Evolutionary conservation across 768 basidiomycete genomes (phyloP).

Genomic region (Agaricus blazei): DNA sequence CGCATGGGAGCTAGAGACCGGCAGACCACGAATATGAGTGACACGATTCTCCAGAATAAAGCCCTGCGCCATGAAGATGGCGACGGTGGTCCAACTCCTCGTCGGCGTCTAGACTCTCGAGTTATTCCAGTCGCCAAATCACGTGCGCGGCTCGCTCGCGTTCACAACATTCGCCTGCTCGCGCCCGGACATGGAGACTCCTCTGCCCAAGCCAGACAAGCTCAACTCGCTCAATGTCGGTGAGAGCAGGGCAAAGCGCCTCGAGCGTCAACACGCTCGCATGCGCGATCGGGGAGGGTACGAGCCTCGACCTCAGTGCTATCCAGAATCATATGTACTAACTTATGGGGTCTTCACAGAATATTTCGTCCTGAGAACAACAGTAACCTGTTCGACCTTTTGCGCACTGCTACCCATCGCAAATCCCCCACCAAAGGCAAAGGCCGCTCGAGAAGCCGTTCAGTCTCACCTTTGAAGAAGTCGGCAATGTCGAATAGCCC

Average conservation of each 20-base stretch:
- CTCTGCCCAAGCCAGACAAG: not conserved
- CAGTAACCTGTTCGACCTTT: slow-evolving; percentile 47
- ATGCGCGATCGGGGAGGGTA: slow-evolving; percentile 68
- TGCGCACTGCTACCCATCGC: slow-evolving; percentile 18
- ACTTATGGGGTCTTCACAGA: slow-evolving; percentile 21
- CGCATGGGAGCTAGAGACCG: slow-evolving; percentile 39
- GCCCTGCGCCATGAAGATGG: slow-evolving; percentile 12
- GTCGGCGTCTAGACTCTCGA: not conserved
- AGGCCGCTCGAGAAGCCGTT: slow-evolving; percentile 15
- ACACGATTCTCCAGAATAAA: slow-evolving; percentile 51
- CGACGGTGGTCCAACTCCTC: not conserved
- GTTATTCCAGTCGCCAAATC: not conserved
- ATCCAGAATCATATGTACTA: not conserved
- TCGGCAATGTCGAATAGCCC: not conserved
- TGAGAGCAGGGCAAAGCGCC: slow-evolving; percentile 56
- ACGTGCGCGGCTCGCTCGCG: not conserved
- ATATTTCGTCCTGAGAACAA: slow-evolving; percentile 47
- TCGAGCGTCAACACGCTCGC: slow-evolving; percentile 58
- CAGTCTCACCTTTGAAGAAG: slow-evolving; percentile 11
- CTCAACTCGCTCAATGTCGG: slow-evolving; percentile 30
- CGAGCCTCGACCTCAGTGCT: slow-evolving; percentile 15
- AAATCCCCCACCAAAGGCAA: slow-evolving; percentile 4
- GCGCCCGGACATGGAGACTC: not conserved
- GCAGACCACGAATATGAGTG: slow-evolving; percentile 49
- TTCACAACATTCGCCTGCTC: not conserved